Conservation (phyloP, 805 yeast genomes). For the Ogataea polymorpha region DNA sequence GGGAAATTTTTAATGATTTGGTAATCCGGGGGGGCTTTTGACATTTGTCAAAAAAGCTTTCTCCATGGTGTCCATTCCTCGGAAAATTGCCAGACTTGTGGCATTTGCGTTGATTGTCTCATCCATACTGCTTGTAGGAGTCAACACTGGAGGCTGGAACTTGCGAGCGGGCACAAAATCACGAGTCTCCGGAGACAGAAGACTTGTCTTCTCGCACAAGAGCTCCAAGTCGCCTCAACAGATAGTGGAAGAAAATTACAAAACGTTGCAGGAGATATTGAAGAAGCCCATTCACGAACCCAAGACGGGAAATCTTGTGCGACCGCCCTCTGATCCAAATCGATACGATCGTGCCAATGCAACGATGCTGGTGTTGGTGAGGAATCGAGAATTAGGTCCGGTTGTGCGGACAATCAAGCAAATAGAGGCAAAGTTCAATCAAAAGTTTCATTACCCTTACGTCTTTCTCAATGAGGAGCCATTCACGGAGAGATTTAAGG, state of each 20-base stretch:
- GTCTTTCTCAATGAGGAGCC: conserved; percentile 72
- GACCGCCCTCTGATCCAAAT: conserved; percentile 25
- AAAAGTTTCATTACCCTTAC: conserved; percentile 74
- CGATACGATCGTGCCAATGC: conserved; percentile 59
- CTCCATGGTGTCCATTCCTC: conserved; percentile 11
- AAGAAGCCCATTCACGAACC: conserved; percentile 45
- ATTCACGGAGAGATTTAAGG: conserved; percentile 57
- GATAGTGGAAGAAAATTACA: conserved; percentile 37
- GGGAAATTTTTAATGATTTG: conserved; percentile 1
- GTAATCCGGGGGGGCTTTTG: conserved; percentile 10
- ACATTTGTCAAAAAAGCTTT: conserved; percentile 1
- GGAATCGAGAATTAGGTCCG: conserved; percentile 55
- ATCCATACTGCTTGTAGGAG: conserved; percentile 5
- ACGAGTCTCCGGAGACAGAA: background rate
- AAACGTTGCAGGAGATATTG: conserved; percentile 37
- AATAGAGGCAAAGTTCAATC: conserved; percentile 64
- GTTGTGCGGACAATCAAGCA: conserved; percentile 53
- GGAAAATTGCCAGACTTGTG: conserved; percentile 10
- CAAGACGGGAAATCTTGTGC: conserved; percentile 35
- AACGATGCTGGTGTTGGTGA: conserved; percentile 68
- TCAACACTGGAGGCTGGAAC: conserved; percentile 4
- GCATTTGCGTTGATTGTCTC: conserved; percentile 9
- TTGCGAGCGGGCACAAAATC: background rate
- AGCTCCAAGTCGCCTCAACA: conserved; percentile 23
- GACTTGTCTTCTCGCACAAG: conserved; percentile 1